These are phyloP conservation scores for Cicer arietinum DNA, from an alignment of 306 rosid species.

Conservation along the genomic window DNA sequence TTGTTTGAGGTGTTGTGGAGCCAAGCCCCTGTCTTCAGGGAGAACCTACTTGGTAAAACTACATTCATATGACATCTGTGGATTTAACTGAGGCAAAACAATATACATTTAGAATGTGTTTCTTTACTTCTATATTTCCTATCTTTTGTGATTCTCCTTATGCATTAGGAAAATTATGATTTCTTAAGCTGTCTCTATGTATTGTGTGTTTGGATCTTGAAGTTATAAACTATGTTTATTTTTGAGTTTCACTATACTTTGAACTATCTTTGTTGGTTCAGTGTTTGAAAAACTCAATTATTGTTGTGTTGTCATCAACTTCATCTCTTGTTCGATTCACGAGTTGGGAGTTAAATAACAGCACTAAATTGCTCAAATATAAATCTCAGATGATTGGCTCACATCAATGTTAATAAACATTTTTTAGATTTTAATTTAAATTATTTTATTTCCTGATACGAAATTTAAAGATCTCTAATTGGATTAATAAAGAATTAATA, in stretches of 20 bases:
- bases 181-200: too few species aligned
- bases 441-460: too few species aligned
- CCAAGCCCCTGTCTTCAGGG: slow-evolving; percentile 75
- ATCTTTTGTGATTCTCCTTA: too few species aligned
- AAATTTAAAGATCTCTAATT: too few species aligned
- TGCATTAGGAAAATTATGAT: too few species aligned
- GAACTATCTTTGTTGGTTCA: not conserved
- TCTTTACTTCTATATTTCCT: too few species aligned
- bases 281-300: slow-evolving; percentile 71
- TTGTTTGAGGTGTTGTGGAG: slow-evolving; percentile 60
- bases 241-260: slow-evolving; percentile 68
- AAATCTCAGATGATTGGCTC: too few species aligned
- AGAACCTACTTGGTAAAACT: slow-evolving; percentile 80
- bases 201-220: too few species aligned
- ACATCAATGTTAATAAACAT: too few species aligned
- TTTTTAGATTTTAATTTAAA: too few species aligned
- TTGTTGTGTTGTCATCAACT: slow-evolving; percentile 81
- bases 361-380: slow-evolving; percentile 43
- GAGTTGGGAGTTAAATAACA: slow-evolving; percentile 77
- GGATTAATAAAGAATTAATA: too few species aligned
- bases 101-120: too few species aligned
- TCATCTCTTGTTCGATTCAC: slow-evolving; percentile 51
- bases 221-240: not conserved
- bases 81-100: slow-evolving; percentile 56
- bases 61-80: slow-evolving; percentile 55